Conservation (phyloP, 495 filamentous ascomycete genomes). For the Penicillium tannophilum region DNA sequence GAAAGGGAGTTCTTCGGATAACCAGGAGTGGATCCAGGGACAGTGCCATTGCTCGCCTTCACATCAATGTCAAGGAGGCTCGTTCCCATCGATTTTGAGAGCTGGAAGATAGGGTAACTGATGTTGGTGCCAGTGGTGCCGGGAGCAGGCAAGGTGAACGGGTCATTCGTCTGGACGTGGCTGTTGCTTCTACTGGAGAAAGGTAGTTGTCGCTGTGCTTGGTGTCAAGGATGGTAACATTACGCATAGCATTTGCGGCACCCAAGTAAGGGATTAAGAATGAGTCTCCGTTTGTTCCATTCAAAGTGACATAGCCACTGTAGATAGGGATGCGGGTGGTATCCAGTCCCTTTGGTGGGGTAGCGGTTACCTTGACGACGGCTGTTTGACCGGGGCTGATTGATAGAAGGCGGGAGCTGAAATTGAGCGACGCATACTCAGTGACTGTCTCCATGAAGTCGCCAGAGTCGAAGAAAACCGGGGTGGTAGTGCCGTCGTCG, state of each 20-base stretch:
- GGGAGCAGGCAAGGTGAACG: conserved; percentile 16
- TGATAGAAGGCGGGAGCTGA: conserved; percentile 14
- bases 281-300: conserved; percentile 32
- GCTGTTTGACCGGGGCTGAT: conserved; percentile 17
- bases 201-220: conserved; percentile 10
- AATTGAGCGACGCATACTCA: conserved; percentile 1
- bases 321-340: conserved; percentile 35
- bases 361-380: conserved; percentile 24
- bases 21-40: conserved; percentile 8
- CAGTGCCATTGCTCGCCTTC: conserved; percentile 22
- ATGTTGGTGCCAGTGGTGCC: conserved; percentile 15
- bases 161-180: conserved; percentile 10
- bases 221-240: conserved; percentile 23
- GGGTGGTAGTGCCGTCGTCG: conserved; percentile 13
- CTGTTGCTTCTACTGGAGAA: conserved; percentile 9
- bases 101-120: background rate
- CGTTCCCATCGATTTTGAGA: background rate
- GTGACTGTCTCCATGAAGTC: conserved; percentile 20
- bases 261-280: conserved; percentile 38
- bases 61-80: conserved; percentile 4
- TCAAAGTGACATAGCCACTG: conserved; percentile 38
- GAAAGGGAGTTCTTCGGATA: background rate
- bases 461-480: conserved; percentile 16
- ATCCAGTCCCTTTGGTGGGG: conserved; percentile 22
- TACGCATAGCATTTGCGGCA: conserved; percentile 20